These are phyloP conservation scores for Claviceps sorghi DNA, from an alignment of 2,329 filamentous ascomycete genomes.

Conservation along the genomic window DNA sequence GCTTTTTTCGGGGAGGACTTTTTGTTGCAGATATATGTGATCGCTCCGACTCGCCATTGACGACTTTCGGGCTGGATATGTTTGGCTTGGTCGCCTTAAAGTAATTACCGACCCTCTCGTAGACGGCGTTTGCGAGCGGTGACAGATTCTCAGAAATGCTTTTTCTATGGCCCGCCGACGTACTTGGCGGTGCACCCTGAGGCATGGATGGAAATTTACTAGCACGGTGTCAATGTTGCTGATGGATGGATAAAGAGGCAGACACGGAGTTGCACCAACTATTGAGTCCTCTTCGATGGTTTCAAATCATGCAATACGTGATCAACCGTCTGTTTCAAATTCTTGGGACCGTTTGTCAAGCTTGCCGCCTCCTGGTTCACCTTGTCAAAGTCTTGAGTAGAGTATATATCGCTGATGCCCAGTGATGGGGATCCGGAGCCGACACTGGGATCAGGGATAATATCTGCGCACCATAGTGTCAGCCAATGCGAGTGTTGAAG, in stretches of 20 bases:
- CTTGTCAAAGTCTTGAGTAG: constrained; percentile 42
- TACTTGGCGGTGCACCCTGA: constrained; percentile 8
- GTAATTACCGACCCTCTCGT: constrained; percentile 25
- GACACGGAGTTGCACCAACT: constrained; percentile 29
- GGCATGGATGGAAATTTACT: constrained; percentile 37
- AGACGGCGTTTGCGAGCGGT: constrained; percentile 30
- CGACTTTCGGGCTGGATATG: constrained; percentile 13
- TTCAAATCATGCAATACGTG: constrained; percentile 63
- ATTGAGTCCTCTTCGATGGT: constrained; percentile 54
- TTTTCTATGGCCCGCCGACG: constrained; percentile 11
- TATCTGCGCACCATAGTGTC: constrained; percentile 27
- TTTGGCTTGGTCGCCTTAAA: constrained; percentile 25
- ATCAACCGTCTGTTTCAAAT: constrained; percentile 55
- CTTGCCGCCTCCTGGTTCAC: constrained; percentile 56
- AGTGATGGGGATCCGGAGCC: constrained; percentile 39
- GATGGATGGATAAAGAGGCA: background rate
- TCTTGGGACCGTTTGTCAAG: constrained; percentile 43
- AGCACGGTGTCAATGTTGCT: background rate
- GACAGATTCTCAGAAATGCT: constrained; percentile 29
- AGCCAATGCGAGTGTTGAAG: background rate
- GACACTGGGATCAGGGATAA: constrained; percentile 50
- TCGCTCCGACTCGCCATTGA: constrained; percentile 22
- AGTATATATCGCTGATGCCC: constrained; percentile 36
- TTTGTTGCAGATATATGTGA: constrained; percentile 9
- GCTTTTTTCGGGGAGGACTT: background rate